These are phyloP conservation scores for Bonia amplexicaulis DNA, from an alignment of 176 grass and related monocot genomes.

Conservation along the genomic window DNA sequence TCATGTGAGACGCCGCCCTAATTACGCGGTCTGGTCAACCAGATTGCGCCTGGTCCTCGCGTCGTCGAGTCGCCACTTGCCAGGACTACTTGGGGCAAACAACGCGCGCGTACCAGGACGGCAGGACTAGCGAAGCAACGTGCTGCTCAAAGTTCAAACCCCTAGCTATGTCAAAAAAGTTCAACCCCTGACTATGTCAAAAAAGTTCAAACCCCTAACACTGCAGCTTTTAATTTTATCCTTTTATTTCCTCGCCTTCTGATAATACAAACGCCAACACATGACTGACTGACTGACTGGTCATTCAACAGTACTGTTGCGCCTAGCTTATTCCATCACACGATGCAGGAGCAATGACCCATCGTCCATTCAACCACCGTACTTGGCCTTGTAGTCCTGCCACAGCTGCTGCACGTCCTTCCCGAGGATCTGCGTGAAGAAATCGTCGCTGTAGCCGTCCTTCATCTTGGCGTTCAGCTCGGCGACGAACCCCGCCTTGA, in stretches of 20 bases:
- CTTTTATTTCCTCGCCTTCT: background rate
- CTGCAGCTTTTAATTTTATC: background rate
- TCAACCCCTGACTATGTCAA: no score
- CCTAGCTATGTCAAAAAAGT: no score
- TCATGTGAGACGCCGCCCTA: no score
- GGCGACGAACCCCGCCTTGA: conserved; percentile 40
- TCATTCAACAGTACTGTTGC: background rate
- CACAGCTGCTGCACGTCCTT: conserved; percentile 52
- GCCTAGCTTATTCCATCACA: no score
- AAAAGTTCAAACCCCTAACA: no score
- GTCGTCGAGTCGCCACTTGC: no score
- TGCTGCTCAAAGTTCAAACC: background rate
- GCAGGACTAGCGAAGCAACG: background rate
- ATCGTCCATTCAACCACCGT: background rate
- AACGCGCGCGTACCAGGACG: no score
- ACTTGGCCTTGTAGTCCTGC: conserved; percentile 51
- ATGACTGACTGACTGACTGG: background rate
- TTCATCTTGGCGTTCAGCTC: conserved; percentile 53
- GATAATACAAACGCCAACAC: background rate
- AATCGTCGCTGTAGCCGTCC: conserved; percentile 31
- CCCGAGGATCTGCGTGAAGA: conserved; percentile 39
- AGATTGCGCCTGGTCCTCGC: no score
- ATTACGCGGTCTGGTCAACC: no score
- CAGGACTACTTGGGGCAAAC: no score
- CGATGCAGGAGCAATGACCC: no score